phyloP scores from a whole-genome alignment of 306 rosid species.

The Casuarina cunninghamiana region DNA sequence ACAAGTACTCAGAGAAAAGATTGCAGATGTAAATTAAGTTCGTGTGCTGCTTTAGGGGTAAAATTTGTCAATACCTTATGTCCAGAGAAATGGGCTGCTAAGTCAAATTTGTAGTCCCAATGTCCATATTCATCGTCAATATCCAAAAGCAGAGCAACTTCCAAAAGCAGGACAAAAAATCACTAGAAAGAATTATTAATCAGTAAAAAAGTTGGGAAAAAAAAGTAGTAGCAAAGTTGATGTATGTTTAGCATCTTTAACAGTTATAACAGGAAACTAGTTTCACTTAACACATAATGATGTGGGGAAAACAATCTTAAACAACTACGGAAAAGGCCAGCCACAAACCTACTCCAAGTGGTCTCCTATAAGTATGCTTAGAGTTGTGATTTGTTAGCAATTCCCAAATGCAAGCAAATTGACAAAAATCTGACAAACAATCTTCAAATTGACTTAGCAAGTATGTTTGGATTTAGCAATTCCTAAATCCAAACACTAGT shows the following conservation, averaged over 20 bases:
- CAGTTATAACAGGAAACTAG: neutral
- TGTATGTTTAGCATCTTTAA: neutral
- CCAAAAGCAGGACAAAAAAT: conserved; percentile 25
- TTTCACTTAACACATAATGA: neutral
- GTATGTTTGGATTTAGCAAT: too few species aligned
- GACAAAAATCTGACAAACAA: neutral
- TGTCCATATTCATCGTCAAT: conserved; percentile 90
- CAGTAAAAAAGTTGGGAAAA: neutral
- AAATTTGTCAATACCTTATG: conserved; percentile 71
- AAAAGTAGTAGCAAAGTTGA: neutral
- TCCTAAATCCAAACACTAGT: too few species aligned
- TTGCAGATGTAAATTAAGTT: neutral
- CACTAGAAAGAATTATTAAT: conserved; percentile 15
- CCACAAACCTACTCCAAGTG: conserved; percentile 90
- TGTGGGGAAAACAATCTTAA: neutral
- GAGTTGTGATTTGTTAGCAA: conserved; percentile 95
- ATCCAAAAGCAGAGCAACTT: conserved; percentile 95
- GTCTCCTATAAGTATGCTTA: conserved; percentile 99
- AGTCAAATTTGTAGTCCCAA: conserved; percentile 86
- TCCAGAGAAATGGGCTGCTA: conserved; percentile 97
- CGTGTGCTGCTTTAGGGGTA: neutral
- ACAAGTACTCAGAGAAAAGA: neutral
- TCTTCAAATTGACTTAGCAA: conserved; percentile 7
- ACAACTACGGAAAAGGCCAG: conserved; percentile 18
- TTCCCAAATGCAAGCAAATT: conserved; percentile 57